A percentile compares a stretch with the other conserved stretches of the same genome.
phyloP scores from a whole-genome alignment of 2,329 filamentous ascomycete species.

The Paecilomyces niveus region DNA sequence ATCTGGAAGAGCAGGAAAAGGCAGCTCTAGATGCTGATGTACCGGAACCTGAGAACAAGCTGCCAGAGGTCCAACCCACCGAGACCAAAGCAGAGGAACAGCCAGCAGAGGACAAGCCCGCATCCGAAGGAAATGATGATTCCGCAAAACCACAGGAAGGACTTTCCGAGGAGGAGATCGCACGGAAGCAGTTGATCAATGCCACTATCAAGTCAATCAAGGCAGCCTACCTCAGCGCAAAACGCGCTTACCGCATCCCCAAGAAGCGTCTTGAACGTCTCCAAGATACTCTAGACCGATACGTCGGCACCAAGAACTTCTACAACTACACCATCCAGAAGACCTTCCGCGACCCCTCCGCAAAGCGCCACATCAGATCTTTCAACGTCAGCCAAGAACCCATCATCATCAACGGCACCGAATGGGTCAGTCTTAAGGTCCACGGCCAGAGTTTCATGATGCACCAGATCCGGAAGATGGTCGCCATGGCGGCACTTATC shows the following conservation, averaged over 20 bases:
- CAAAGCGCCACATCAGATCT: conserved; percentile 86
- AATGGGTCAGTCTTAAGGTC: conserved; percentile 93
- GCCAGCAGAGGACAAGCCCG: conserved; percentile 1
- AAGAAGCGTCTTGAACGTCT: conserved; percentile 64
- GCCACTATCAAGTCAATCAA: conserved; percentile 68
- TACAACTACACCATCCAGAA: conserved; percentile 98
- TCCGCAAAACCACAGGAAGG: conserved; percentile 5
- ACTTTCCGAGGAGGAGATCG: conserved; percentile 9
- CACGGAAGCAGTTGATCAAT: conserved; percentile 45
- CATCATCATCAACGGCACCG: conserved; percentile 80
- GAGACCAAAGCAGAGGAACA: conserved; percentile 12
- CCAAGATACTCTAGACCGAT: conserved; percentile 66
- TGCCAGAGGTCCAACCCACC: neutral
- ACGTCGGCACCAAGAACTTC: conserved; percentile 81
- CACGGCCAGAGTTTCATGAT: conserved; percentile 99
- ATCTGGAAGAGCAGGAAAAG: conserved; percentile 28
- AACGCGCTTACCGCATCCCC: conserved; percentile 76
- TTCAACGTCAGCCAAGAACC: conserved; percentile 72
- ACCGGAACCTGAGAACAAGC: conserved; percentile 6
- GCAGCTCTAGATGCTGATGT: conserved; percentile 13
- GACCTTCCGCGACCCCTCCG: conserved; percentile 67
- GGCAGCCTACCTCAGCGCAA: conserved; percentile 71
- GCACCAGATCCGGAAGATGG: conserved; percentile 99
- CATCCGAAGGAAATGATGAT: conserved; percentile 7
- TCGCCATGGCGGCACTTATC: conserved; percentile 79